A percentile compares a stretch with the other conserved stretches of the same genome.
These are phyloP conservation scores for Phytophthora agathidicida DNA, from an alignment of 352 stramenopile genomes.

Conservation along the genomic window DNA sequence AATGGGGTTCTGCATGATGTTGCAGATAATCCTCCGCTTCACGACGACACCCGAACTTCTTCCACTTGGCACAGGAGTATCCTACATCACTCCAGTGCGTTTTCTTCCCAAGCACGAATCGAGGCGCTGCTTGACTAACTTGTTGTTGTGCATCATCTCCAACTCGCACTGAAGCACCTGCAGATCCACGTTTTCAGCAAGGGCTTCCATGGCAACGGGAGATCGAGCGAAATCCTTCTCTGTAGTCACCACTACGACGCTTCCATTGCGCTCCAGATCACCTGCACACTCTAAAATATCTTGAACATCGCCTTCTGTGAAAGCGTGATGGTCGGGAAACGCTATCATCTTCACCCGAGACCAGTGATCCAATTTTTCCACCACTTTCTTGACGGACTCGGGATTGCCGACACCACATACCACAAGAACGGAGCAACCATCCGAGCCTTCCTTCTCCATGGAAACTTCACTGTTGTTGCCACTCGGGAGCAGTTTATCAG, in stretches of 20 bases:
- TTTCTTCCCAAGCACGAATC: neutral
- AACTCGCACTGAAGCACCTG: conserved; percentile 48
- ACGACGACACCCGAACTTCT: conserved; percentile 2
- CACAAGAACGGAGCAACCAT: conserved; percentile 38
- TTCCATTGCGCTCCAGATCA: conserved; percentile 18
- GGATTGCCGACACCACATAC: conserved; percentile 76
- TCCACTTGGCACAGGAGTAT: conserved; percentile 3
- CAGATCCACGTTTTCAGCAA: conserved; percentile 22
- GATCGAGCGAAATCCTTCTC: conserved; percentile 69
- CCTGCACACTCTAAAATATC: conserved; percentile 30
- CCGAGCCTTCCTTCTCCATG: neutral
- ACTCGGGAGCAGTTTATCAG: conserved; percentile 3
- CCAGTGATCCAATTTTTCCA: conserved; percentile 42
- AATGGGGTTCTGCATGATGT: neutral
- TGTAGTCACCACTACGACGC: conserved; percentile 61
- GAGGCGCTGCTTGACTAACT: conserved; percentile 19
- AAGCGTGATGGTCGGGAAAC: conserved; percentile 72
- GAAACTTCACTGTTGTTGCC: neutral
- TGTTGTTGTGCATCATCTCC: conserved; percentile 38
- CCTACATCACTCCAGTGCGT: too few species aligned
- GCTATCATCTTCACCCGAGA: conserved; percentile 40
- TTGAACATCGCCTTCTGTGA: conserved; percentile 39
- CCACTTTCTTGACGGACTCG: conserved; percentile 53
- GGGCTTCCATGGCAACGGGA: conserved; percentile 8
- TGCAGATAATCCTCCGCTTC: neutral